Percentiles rank a stretch among this genome's conserved stretches.
These are phyloP conservation scores for Pulveroboletus sp. DNA, from an alignment of 768 basidiomycete species.

Conservation along the genomic window DNA sequence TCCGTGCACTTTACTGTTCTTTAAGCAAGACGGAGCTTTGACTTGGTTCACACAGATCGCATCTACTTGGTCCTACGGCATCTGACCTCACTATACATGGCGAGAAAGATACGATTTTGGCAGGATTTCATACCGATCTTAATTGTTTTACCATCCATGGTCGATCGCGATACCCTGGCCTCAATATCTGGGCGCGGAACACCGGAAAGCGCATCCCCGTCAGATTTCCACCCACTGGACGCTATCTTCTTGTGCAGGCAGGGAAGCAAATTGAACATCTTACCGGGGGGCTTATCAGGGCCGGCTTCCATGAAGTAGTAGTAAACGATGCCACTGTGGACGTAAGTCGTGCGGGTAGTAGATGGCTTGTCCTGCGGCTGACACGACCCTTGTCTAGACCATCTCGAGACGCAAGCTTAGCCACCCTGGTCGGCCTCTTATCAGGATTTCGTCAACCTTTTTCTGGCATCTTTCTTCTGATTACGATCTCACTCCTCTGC, in stretches of 20 bases:
- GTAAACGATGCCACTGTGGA: slow-evolving; percentile 78
- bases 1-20: slow-evolving; percentile 31
- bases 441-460: slow-evolving; percentile 95
- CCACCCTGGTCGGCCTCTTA: slow-evolving; percentile 75
- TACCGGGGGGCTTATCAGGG: slow-evolving; percentile 80
- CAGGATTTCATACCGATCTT: slow-evolving; percentile 93
- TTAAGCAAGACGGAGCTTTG: background rate
- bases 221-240: slow-evolving; percentile 75
- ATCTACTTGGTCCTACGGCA: slow-evolving; percentile 90
- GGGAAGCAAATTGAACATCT: slow-evolving; percentile 94
- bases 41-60: slow-evolving; percentile 49
- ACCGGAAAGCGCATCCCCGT: slow-evolving; percentile 88
- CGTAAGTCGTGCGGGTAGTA: slow-evolving; percentile 38
- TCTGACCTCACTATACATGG: slow-evolving; percentile 85
- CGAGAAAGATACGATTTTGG: slow-evolving; percentile 77
- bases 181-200: slow-evolving; percentile 95
- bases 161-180: slow-evolving; percentile 80
- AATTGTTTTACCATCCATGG: slow-evolving; percentile 94
- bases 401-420: slow-evolving; percentile 58
- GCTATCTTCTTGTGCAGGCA: slow-evolving; percentile 88
- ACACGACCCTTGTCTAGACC: slow-evolving; percentile 39
- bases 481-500: slow-evolving; percentile 68
- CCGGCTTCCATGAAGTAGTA: slow-evolving; percentile 93
- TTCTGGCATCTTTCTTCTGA: slow-evolving; percentile 95
- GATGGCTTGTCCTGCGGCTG: background rate